Percentiles rank a stretch among this genome's conserved stretches.
Conservation (phyloP, 805 yeast species). For the Metschnikowia bowlesiae region DNA sequence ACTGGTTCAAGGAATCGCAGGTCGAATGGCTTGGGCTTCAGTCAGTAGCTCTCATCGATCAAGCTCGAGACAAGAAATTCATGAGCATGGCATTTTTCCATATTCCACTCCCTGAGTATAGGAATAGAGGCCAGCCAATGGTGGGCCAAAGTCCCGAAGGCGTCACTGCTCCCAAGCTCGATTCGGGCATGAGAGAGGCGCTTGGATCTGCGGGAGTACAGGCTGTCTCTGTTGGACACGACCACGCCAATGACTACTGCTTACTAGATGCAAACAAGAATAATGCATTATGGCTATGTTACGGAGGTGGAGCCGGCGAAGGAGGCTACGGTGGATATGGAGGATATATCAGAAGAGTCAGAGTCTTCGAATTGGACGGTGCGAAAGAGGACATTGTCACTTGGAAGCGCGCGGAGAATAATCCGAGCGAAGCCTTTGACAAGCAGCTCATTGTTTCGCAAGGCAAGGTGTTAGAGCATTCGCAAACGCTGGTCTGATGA, state of each 20-base stretch:
- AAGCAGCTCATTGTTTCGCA: slow-evolving; percentile 39
- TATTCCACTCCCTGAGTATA: slow-evolving; percentile 86
- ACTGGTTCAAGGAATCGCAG: slow-evolving; percentile 74
- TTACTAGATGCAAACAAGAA: slow-evolving; percentile 44
- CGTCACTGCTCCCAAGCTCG: slow-evolving; percentile 70
- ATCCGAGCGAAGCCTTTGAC: slow-evolving; percentile 47
- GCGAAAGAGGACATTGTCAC: slow-evolving; percentile 45
- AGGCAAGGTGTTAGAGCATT: slow-evolving; percentile 5
- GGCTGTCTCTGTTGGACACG: slow-evolving; percentile 85
- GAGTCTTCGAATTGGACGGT: slow-evolving; percentile 66
- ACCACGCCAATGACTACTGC: slow-evolving; percentile 93
- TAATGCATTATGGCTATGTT: slow-evolving; percentile 70
- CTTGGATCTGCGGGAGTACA: slow-evolving; percentile 65
- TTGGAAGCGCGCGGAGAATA: slow-evolving; percentile 70
- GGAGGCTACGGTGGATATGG: slow-evolving; percentile 97
- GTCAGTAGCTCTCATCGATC: slow-evolving; percentile 21
- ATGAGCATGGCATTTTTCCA: slow-evolving; percentile 90
- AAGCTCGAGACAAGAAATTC: slow-evolving; percentile 29
- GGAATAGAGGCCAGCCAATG: slow-evolving; percentile 42
- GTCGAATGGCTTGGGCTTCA: slow-evolving; percentile 47
- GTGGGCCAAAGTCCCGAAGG: slow-evolving; percentile 70
- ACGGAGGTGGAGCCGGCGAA: slow-evolving; percentile 91
- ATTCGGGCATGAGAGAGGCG: slow-evolving; percentile 60
- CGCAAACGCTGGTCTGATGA: background rate
- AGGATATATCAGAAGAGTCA: slow-evolving; percentile 73